Evolutionary conservation across 108 stramenopile genomes (phyloP).

Genomic region (Discostella stelligeroides): DNA sequence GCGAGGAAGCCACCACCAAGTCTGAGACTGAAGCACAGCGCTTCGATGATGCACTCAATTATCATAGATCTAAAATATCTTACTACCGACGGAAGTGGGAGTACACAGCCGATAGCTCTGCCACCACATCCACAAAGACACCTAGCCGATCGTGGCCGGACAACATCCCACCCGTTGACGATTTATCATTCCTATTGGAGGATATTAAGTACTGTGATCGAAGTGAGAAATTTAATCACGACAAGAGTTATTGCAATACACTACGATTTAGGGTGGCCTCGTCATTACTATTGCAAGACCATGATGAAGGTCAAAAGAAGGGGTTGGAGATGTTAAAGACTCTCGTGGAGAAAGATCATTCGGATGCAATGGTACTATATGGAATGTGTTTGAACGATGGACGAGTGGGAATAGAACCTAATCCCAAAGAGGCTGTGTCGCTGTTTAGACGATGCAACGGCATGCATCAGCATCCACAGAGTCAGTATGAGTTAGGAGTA

Average conservation of each 20-base stretch:
- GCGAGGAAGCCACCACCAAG: background rate
- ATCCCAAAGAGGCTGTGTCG: conserved; percentile 49
- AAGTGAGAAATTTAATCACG: conserved; percentile 34
- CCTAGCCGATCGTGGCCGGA: conserved; percentile 43
- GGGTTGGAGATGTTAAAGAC: conserved; percentile 35
- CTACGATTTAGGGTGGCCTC: conserved; percentile 31
- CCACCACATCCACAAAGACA: conserved; percentile 27
- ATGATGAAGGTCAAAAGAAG: conserved; percentile 26
- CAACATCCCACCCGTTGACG: conserved; percentile 25
- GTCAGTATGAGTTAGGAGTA: conserved; percentile 60
- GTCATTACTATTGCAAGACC: conserved; percentile 23
- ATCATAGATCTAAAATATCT: conserved; percentile 24
- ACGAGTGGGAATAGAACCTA: conserved; percentile 47
- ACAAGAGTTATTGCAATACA: conserved; percentile 24
- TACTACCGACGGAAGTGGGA: conserved; percentile 49
- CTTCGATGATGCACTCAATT: conserved; percentile 23
- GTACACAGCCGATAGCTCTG: conserved; percentile 14
- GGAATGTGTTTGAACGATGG: conserved; percentile 61
- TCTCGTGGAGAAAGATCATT: conserved; percentile 25
- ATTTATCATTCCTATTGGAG: conserved; percentile 18
- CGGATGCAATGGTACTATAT: conserved; percentile 35
- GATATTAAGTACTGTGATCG: conserved; percentile 41
- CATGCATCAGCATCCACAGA: conserved; percentile 42
- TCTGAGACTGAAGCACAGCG: conserved; percentile 31
- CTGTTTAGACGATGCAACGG: conserved; percentile 50